Base-by-base conservation (phyloP, 148 eudicot genomes). In the Rhododendron ovatum region DNA sequence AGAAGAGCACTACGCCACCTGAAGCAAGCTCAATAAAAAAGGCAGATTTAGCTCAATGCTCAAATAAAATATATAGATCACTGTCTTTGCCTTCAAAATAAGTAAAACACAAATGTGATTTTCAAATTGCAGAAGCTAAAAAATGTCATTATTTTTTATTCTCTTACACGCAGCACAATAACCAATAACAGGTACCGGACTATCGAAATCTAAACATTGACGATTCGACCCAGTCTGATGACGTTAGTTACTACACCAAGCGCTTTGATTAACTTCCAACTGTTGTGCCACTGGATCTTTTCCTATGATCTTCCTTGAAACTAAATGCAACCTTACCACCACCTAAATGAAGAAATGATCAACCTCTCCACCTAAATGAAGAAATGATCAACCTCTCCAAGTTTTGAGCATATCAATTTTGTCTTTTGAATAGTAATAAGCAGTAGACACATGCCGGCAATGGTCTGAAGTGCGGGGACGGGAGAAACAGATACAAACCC, bases 1-100 rank as follows among this genome's bases (percentile, higher is more conserved):
- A 95, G 91, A 86, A 95, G 93, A 84, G 98, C 96, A 87, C 94
- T 95, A 83, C 98, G 89, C 98, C 96, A 95, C 98, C 98, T 94
- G 82, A 59, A 86, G 85, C 18, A 88, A 75, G 3, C 5, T 47
- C 11, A 74, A 75, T 1, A 75, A 2, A 47, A 20, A 75, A 41
- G 80, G 80, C 24, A 77, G 53, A 77, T 77, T 77, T 77, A 28
- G n/a, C 30, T 77, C 51, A 77, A 77, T 20, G 50, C 15, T 39
- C 18, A 26, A 39, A 22, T 41, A 20, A 74, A 37, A 41, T 41
- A 22, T 24, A 41, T 8, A 77, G 13, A 77, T 5, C 80, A 39
- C 37, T 18, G 22, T 18, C 10, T 77, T 77, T 3, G 12, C 50
- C 80, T 41, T 77, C 51, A 77, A 37, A 37, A 71, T 3, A 77